Base-by-base conservation (phyloP, 1,284 basidiomycete species). In the Trichosporon ovoides region DNA sequence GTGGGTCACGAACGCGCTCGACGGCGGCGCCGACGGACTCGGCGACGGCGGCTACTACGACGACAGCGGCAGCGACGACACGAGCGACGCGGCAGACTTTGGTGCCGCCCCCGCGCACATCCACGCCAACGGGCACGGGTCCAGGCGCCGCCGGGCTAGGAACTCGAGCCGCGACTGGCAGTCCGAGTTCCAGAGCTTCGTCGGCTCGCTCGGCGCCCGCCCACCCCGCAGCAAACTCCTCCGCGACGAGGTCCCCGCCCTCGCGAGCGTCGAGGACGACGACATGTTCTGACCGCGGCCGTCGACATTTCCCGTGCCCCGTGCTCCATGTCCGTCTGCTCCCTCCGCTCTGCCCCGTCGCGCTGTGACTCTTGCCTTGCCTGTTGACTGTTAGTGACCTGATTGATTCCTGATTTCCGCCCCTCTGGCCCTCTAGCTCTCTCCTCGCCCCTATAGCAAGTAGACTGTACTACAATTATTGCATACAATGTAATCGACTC, bases 1-100 rank as follows among this genome's bases (percentile, higher is more conserved):
- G 54, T 76, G 72, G 68, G 61, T 75, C 59, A 71, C 67, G 52
- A 38, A 64, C 7, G 65, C 68, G 34, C 55, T 74, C 14, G 38
- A 50, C 37, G 55, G 55, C 34, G 52, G 38, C 35, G 13, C 37
- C 5, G 28, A 31, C 28, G 28, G 5, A 9, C 28, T 31, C 35
- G 28, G 16, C n/a, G 53, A 46, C 31, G 54, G 34, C 20, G 53
- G 20, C 28, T 46, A 24, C 43, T 20, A 50, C 18, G 35, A 40
- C 37, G 46, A 54, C 4, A 46, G 16, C 13, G 53, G 13, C 13
- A 38, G 35, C 11, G 28, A 46, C 46, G 36, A 48, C 38, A 16
- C 35, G 34, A 49, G 38, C 53, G 37, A 37, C 37, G 52, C 37
- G 13, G 53, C 46, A 53, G 58, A 63, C 54, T 63, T 63, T 56